Conservation (phyloP, 352 stramenopile species). For the Phytopythium boreale region DNA sequence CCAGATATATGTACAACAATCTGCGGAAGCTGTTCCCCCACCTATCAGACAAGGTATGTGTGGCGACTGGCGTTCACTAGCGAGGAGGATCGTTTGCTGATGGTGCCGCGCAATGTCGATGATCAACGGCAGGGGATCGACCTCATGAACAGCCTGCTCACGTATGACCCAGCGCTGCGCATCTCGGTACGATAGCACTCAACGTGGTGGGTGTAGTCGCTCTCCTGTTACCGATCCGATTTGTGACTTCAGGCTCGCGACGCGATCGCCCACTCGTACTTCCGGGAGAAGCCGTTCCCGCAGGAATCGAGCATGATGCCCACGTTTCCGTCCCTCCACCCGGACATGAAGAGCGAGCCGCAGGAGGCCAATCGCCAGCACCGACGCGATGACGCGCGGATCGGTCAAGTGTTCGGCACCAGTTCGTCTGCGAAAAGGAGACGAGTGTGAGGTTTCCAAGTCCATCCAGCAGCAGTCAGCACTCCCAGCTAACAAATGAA, state of each 20-base stretch:
- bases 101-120: conserved; percentile 5
- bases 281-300: conserved; percentile 59
- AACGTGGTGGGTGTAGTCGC: background rate
- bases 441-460: background rate
- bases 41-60: conserved; percentile 29
- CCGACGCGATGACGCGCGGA: conserved; percentile 3
- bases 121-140: conserved; percentile 31
- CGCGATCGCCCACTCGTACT: conserved; percentile 54
- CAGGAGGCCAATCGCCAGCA: background rate
- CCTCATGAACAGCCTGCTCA: conserved; percentile 42
- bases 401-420: conserved; percentile 4
- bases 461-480: too few relatives aligned
- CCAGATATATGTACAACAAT: conserved; percentile 34
- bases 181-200: conserved; percentile 33
- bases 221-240: background rate
- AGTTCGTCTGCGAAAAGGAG: conserved; percentile 1
- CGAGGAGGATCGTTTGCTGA: background rate
- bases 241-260: conserved; percentile 27
- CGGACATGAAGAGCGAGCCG: conserved; percentile 24
- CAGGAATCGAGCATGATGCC: conserved; percentile 62
- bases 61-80: background rate
- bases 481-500: background rate
- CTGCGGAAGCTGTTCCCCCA: conserved; percentile 33
- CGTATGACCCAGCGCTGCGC: conserved; percentile 46
- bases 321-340: conserved; percentile 56